Evolutionary conservation across 805 yeast species (phyloP).

Genomic region (Torulaspora quercuum): DNA sequence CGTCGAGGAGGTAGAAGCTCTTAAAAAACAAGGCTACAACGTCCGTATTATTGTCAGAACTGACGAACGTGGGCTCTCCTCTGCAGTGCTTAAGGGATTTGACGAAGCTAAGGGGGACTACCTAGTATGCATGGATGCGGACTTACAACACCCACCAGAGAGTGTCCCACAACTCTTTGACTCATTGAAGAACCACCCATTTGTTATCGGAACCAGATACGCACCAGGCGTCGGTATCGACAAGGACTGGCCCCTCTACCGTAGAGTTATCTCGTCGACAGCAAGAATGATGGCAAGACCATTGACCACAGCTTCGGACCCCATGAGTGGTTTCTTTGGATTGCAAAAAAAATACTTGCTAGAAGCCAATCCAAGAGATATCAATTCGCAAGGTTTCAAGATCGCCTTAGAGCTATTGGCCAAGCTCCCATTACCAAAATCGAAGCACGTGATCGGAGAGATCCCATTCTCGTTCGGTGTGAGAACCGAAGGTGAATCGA

Average conservation of each 20-base stretch:
- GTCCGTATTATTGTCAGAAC: constrained; percentile 50
- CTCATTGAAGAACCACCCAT: constrained; percentile 41
- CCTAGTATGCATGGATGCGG: constrained; percentile 52
- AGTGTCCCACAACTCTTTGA: constrained; percentile 45
- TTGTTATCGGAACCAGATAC: constrained; percentile 49
- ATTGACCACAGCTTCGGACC: constrained; percentile 49
- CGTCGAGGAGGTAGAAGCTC: constrained; percentile 47
- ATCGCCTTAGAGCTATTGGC: constrained; percentile 49
- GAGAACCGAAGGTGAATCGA: constrained; percentile 53
- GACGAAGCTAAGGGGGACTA: constrained; percentile 46
- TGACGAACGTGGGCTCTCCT: constrained; percentile 47
- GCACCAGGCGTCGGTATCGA: constrained; percentile 55
- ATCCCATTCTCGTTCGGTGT: constrained; percentile 51
- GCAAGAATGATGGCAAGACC: constrained; percentile 50
- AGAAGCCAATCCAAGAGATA: constrained; percentile 35
- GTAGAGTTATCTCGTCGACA: constrained; percentile 48
- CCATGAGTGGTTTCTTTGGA: constrained; percentile 54
- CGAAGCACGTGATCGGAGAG: constrained; percentile 41
- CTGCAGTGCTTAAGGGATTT: constrained; percentile 50
- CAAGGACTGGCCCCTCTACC: constrained; percentile 51
- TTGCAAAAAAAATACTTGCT: constrained; percentile 44
- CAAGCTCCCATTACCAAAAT: constrained; percentile 43
- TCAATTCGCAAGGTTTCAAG: constrained; percentile 47
- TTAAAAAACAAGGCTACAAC: constrained; percentile 46
- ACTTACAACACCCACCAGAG: constrained; percentile 53